Percentiles rank a stretch among this genome's conserved stretches.
phyloP scores from a whole-genome alignment of 78 protist species.

The Planoprotostelium fungivorum region DNA sequence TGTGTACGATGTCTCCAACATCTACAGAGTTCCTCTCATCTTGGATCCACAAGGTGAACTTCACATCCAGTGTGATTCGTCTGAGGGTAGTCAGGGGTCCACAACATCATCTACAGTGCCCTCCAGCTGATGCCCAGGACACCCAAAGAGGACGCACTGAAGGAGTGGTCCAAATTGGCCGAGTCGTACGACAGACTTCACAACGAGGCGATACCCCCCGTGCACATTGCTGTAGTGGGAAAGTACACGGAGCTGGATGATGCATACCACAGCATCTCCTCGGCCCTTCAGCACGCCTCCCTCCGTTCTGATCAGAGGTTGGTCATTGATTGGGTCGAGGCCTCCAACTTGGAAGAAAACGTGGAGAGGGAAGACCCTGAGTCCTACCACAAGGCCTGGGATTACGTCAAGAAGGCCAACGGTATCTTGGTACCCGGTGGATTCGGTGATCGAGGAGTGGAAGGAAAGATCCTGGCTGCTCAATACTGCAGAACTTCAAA shows the following conservation, averaged over 20 bases:
- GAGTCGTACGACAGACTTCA: conserved; percentile 41
- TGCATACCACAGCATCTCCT: conserved; percentile 82
- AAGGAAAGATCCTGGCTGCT: conserved; percentile 85
- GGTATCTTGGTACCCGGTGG: conserved; percentile 99
- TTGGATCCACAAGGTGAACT: conserved; percentile 47
- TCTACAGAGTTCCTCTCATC: conserved; percentile 87
- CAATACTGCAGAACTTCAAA: conserved; percentile 76
- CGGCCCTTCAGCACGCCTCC: conserved; percentile 84
- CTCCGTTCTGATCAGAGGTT: conserved; percentile 57
- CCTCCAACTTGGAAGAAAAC: conserved; percentile 33
- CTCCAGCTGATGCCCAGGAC: neutral
- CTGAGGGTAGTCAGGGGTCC: neutral
- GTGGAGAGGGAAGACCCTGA: neutral
- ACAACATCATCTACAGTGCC: neutral
- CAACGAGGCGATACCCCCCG: conserved; percentile 26
- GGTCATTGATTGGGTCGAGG: conserved; percentile 66
- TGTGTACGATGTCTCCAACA: conserved; percentile 83
- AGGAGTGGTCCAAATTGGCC: conserved; percentile 41
- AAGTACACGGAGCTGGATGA: conserved; percentile 91
- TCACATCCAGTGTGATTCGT: neutral
- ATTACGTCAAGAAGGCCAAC: conserved; percentile 15
- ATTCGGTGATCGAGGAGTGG: conserved; percentile 94
- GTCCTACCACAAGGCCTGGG: conserved; percentile 47
- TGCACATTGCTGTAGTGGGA: conserved; percentile 78
- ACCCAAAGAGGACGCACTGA: conserved; percentile 6